A percentile compares a stretch with the other conserved stretches of the same genome.
These are phyloP conservation scores for Aurinia saxatilis DNA, from an alignment of 345 rosid genomes.

Conservation along the genomic window DNA sequence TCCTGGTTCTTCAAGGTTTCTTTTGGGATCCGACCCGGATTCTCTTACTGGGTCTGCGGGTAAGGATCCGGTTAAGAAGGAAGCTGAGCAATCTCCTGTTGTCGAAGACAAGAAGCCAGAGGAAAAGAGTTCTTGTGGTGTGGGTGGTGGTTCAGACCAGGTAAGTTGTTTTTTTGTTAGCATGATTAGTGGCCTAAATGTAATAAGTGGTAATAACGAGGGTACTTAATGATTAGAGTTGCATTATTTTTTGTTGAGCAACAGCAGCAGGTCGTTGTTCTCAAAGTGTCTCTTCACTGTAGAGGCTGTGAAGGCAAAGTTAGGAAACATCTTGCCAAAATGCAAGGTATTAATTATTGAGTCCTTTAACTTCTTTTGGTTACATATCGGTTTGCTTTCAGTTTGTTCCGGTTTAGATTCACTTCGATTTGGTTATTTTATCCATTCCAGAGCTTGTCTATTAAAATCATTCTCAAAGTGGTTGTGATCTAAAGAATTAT, in stretches of 20 bases:
- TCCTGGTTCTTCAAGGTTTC: slow-evolving; percentile 67
- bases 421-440: neutral
- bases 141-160: slow-evolving; percentile 18
- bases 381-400: neutral
- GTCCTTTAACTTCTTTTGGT: neutral
- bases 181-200: slow-evolving; percentile 5
- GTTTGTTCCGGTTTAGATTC: neutral
- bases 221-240: slow-evolving; percentile 9
- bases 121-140: slow-evolving; percentile 1
- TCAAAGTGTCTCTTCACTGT: slow-evolving; percentile 89
- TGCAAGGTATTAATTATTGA: too few relatives aligned
- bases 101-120: neutral
- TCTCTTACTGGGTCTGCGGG: slow-evolving; percentile 35
- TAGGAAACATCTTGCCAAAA: slow-evolving; percentile 79
- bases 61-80: slow-evolving; percentile 33
- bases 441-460: neutral
- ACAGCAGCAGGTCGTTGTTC: slow-evolving; percentile 55
- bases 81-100: neutral
- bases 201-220: neutral
- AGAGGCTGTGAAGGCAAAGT: slow-evolving; percentile 89
- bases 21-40: slow-evolving; percentile 39
- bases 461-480: neutral
- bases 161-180: slow-evolving; percentile 18
- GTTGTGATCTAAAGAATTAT: neutral
- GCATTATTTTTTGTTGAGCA: neutral